These are phyloP conservation scores for Stropharia rugosoannulata DNA, from an alignment of 768 basidiomycete genomes.

Conservation along the genomic window DNA sequence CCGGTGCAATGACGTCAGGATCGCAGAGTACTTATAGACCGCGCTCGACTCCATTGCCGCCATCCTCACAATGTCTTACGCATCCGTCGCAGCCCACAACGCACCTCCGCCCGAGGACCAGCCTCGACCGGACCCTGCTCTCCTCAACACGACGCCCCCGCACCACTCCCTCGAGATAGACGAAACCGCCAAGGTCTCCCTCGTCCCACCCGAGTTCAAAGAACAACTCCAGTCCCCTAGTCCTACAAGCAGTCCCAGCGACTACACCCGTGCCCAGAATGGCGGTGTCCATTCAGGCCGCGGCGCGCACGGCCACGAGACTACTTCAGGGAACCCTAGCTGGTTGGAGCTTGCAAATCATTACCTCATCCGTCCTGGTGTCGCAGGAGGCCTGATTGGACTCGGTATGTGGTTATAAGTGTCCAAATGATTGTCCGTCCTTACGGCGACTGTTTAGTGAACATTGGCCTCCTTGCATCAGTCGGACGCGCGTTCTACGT, in stretches of 20 bases:
- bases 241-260: constrained; percentile 13
- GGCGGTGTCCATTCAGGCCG: constrained; percentile 57
- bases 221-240: constrained; percentile 40
- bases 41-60: neutral
- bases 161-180: constrained; percentile 39
- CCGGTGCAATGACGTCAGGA: constrained; percentile 16
- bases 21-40: constrained; percentile 4
- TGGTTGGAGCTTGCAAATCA: constrained; percentile 45
- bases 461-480: constrained; percentile 65
- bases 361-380: constrained; percentile 61
- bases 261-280: constrained; percentile 44
- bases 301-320: too few species aligned
- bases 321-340: constrained; percentile 4
- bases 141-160: constrained; percentile 53
- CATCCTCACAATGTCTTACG: constrained; percentile 64
- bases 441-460: constrained; percentile 41
- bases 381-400: constrained; percentile 72
- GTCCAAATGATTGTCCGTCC: neutral
- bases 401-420: constrained; percentile 44
- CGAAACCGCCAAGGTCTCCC: constrained; percentile 52
- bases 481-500: constrained; percentile 65
- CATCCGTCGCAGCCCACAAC: constrained; percentile 62
- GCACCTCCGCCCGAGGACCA: constrained; percentile 46
- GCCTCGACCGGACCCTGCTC: constrained; percentile 64
- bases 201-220: constrained; percentile 52